Evolutionary conservation across 192 early-diverging fungal genomes (phyloP).

Genomic region (Umbelopsis sp.): DNA sequence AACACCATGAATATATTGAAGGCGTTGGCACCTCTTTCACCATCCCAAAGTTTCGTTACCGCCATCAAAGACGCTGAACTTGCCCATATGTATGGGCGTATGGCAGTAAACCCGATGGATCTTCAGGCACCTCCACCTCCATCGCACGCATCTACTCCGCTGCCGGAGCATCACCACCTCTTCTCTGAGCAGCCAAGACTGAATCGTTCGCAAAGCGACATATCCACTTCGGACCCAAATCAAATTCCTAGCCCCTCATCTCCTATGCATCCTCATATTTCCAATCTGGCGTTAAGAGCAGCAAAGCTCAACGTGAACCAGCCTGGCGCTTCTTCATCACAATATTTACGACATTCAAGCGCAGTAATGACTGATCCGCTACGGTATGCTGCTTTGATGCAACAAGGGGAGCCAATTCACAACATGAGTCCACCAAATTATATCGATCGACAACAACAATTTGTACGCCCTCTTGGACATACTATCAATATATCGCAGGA

Average conservation of each 20-base stretch:
- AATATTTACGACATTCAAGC: slow-evolving; percentile 14
- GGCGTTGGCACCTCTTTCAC: slow-evolving; percentile 4
- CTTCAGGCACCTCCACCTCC: too few relatives aligned
- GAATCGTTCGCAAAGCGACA: slow-evolving; percentile 14
- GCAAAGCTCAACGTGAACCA: background rate
- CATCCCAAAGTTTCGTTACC: slow-evolving; percentile 7
- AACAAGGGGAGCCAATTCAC: background rate
- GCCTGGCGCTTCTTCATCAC: background rate
- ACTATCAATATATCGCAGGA: slow-evolving; percentile 8
- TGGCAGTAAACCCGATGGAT: slow-evolving; percentile 17
- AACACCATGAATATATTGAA: slow-evolving; percentile 22
- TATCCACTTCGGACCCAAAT: background rate
- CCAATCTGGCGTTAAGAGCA: background rate
- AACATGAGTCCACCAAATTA: slow-evolving; percentile 15
- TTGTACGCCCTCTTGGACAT: slow-evolving; percentile 8
- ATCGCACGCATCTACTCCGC: too few relatives aligned
- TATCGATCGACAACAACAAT: slow-evolving; percentile 11
- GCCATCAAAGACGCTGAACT: slow-evolving; percentile 28
- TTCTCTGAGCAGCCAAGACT: background rate
- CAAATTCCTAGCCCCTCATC: background rate
- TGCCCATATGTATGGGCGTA: slow-evolving; percentile 27
- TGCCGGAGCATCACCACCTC: too few relatives aligned
- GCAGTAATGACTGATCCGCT: slow-evolving; percentile 18
- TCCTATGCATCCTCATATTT: background rate
- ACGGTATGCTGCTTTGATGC: slow-evolving; percentile 4